Conservation (phyloP, 1,139 yeast species). For the Blastobotrys persicus region DNA sequence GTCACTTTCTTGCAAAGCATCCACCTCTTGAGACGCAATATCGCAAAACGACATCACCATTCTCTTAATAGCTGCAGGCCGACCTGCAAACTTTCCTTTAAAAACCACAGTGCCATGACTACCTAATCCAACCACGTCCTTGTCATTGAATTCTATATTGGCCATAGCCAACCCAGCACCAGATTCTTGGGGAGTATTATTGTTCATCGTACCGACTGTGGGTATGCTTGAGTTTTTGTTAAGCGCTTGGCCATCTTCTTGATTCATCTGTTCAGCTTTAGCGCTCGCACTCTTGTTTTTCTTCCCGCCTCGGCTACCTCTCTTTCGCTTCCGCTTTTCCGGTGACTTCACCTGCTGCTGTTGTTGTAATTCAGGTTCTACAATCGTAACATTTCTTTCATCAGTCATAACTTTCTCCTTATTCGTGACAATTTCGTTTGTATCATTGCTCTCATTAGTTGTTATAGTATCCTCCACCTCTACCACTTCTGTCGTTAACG, state of each 20-base stretch:
- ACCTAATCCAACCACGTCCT: slow-evolving; percentile 83
- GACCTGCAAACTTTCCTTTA: slow-evolving; percentile 75
- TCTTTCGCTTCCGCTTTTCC: slow-evolving; percentile 55
- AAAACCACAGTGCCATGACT: slow-evolving; percentile 96
- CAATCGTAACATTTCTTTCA: slow-evolving; percentile 20
- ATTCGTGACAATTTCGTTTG: background rate
- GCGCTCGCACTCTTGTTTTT: slow-evolving; percentile 45
- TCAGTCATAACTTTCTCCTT: slow-evolving; percentile 2
- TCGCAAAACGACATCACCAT: slow-evolving; percentile 92
- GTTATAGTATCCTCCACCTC: background rate
- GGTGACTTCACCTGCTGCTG: slow-evolving; percentile 14
- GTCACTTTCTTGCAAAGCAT: slow-evolving; percentile 85
- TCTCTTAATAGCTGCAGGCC: slow-evolving; percentile 95
- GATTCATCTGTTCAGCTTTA: slow-evolving; percentile 40
- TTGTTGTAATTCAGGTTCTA: slow-evolving; percentile 21
- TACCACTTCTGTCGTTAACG: background rate
- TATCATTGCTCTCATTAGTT: background rate
- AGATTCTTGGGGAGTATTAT: slow-evolving; percentile 1
- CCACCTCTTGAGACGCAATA: slow-evolving; percentile 92
- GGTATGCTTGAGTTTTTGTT: background rate
- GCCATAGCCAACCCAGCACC: slow-evolving; percentile 5
- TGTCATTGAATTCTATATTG: background rate
- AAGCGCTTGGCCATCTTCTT: slow-evolving; percentile 5
- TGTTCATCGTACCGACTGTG: slow-evolving; percentile 1
- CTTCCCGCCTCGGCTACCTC: slow-evolving; percentile 82